These are phyloP conservation scores for Pyrenophora graminea DNA, from an alignment of 2,329 filamentous ascomycete species.

Conservation along the genomic window DNA sequence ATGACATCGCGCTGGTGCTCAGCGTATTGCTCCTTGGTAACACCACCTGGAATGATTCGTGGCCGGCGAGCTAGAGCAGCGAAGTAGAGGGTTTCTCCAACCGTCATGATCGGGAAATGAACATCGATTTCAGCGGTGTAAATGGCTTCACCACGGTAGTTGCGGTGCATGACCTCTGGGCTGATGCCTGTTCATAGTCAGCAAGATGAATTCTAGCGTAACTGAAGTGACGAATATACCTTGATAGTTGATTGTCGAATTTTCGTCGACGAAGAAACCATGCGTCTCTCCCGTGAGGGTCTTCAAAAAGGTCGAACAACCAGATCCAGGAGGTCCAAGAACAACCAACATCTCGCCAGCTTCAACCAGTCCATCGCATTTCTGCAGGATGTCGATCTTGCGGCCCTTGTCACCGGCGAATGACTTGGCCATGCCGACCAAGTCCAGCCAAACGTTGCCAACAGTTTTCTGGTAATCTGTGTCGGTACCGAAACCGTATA, in stretches of 20 bases:
- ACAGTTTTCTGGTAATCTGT: conserved; percentile 59
- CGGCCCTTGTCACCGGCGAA: conserved; percentile 40
- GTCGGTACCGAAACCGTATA: conserved; percentile 54
- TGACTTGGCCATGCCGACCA: conserved; percentile 44
- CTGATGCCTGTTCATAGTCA: conserved; percentile 57
- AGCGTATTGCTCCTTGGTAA: conserved; percentile 60
- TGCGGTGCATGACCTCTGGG: conserved; percentile 73
- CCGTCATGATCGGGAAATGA: conserved; percentile 76
- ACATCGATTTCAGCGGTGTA: conserved; percentile 85
- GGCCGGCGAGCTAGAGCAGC: conserved; percentile 73
- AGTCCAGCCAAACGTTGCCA: conserved; percentile 52
- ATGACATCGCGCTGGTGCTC: conserved; percentile 64
- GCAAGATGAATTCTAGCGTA: background rate
- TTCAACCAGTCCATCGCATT: conserved; percentile 70
- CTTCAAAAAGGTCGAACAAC: conserved; percentile 84
- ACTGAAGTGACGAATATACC: conserved; percentile 24
- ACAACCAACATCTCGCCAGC: conserved; percentile 78
- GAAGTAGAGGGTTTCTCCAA: conserved; percentile 79
- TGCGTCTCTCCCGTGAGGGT: conserved; percentile 82
- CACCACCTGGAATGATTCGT: conserved; percentile 62
- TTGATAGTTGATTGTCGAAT: conserved; percentile 80
- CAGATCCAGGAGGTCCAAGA: conserved; percentile 68
- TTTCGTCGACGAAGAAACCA: conserved; percentile 72
- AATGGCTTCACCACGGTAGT: conserved; percentile 82
- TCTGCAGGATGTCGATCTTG: conserved; percentile 66